Evolutionary conservation across 2,329 filamentous ascomycete species (phyloP).

Genomic region (Fusarium hainanense): DNA sequence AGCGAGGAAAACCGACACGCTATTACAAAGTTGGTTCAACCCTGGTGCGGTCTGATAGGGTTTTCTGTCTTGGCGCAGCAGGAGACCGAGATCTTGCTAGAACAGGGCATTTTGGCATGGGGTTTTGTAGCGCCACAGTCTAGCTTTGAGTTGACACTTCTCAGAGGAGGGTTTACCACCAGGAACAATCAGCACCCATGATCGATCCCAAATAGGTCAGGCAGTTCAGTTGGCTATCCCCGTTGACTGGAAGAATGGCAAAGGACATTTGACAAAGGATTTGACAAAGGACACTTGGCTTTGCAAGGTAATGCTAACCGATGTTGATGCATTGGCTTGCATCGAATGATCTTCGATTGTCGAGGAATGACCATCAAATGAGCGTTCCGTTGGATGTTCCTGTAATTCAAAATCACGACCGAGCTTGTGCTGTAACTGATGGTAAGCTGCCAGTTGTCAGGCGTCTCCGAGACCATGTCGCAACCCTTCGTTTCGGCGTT

Average conservation of each 20-base stretch:
- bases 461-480: conserved; percentile 6
- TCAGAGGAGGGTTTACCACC: conserved; percentile 27
- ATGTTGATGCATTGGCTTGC: background rate
- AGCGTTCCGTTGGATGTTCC: background rate
- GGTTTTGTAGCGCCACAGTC: conserved; percentile 37
- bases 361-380: background rate
- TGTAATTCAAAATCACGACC: background rate
- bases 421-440: background rate
- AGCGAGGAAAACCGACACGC: conserved; percentile 15
- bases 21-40: conserved; percentile 30
- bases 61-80: conserved; percentile 24
- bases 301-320: conserved; percentile 1
- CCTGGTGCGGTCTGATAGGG: conserved; percentile 19
- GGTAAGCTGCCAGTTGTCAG: background rate
- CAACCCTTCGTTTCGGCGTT: conserved; percentile 20
- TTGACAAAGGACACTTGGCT: background rate
- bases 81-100: conserved; percentile 37
- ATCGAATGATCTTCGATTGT: conserved; percentile 3
- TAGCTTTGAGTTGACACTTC: conserved; percentile 32
- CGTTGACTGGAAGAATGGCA: background rate
- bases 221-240: conserved; percentile 1
- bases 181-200: background rate
- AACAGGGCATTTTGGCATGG: conserved; percentile 31
- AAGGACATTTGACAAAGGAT: background rate
- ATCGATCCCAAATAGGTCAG: conserved; percentile 9